A percentile compares a stretch with the other conserved stretches of the same genome.
These are phyloP conservation scores for Scutellaria baicalensis DNA, from an alignment of 257 asterid species.

Conservation along the genomic window DNA sequence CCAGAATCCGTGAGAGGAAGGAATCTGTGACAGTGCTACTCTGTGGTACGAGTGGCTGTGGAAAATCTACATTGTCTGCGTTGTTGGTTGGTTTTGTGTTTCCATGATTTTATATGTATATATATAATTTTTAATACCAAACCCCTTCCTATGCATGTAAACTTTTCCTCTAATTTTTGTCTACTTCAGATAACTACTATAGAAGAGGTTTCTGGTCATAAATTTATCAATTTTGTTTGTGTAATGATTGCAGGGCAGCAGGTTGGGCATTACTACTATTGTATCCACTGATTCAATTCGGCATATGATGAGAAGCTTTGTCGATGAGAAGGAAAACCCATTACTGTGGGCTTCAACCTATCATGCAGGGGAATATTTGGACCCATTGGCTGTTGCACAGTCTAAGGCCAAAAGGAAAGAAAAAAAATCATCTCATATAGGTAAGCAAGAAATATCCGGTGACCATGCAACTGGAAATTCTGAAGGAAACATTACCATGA, in stretches of 20 bases:
- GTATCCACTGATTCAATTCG: constrained; percentile 89
- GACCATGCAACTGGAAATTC: constrained; percentile 24
- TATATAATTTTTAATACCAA: neutral
- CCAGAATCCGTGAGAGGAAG: constrained; percentile 78
- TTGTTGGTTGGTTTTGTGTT: constrained; percentile 59
- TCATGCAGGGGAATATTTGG: constrained; percentile 91
- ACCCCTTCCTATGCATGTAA: neutral
- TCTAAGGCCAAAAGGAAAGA: constrained; percentile 81
- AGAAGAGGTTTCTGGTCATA: neutral
- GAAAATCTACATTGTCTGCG: constrained; percentile 92
- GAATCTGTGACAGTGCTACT: constrained; percentile 72
- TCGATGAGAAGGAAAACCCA: constrained; percentile 81
- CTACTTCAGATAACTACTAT: neutral
- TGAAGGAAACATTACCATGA: constrained; percentile 29
- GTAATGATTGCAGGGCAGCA: constrained; percentile 58
- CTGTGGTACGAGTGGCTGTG: constrained; percentile 97
- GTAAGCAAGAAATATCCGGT: constrained; percentile 27
- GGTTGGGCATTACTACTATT: constrained; percentile 88
- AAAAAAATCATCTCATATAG: constrained; percentile 49
- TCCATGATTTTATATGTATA: neutral
- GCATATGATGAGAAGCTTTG: constrained; percentile 97
- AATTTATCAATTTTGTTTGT: neutral
- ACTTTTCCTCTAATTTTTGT: neutral
- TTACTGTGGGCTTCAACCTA: constrained; percentile 93
- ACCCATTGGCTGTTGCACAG: constrained; percentile 82